These are phyloP conservation scores for Vachellia collinsii DNA, from an alignment of 306 rosid genomes.

Conservation along the genomic window DNA sequence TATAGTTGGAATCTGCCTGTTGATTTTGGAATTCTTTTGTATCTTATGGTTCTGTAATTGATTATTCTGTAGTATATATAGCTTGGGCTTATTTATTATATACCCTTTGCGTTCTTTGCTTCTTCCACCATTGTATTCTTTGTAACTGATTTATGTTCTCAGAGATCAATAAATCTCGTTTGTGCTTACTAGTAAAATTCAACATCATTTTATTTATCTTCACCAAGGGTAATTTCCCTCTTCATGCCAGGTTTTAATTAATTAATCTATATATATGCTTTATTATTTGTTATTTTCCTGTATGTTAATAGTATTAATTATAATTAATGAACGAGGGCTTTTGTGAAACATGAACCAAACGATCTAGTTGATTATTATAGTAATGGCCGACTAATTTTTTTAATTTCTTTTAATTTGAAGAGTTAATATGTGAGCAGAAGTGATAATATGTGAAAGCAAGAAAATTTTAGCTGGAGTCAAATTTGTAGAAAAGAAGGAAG, in stretches of 20 bases:
- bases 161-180: conserved; percentile 8
- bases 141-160: neutral
- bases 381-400: no score
- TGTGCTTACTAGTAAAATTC: neutral
- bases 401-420: neutral
- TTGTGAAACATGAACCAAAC: no score
- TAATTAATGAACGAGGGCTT: no score
- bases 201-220: neutral
- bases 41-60: conserved; percentile 12
- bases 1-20: conserved; percentile 29
- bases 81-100: conserved; percentile 14
- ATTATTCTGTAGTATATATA: conserved; percentile 31
- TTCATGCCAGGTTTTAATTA: neutral
- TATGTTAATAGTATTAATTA: no score
- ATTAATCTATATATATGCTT: neutral
- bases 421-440: neutral
- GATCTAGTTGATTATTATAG: no score
- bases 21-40: conserved; percentile 10
- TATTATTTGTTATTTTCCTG: neutral
- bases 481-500: neutral
- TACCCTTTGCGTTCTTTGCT: neutral
- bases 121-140: conserved; percentile 6
- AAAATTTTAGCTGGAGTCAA: neutral
- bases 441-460: neutral
- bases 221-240: neutral